phyloP scores from a whole-genome alignment of 768 basidiomycete genomes.

The Leucocoprinus leucothites region DNA sequence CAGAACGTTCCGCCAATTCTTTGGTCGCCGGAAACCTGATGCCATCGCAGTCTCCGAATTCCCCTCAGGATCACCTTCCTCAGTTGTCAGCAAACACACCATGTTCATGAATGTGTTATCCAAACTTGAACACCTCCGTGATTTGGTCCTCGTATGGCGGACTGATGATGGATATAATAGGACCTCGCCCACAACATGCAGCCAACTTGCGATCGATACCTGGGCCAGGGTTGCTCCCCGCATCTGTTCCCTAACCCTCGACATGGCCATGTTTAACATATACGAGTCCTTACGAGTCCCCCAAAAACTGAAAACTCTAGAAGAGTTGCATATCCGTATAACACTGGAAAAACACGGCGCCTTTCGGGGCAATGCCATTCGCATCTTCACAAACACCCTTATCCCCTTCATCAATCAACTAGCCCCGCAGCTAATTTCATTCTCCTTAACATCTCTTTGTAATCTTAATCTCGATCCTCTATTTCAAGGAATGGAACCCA shows the following conservation, averaged over 20 bases:
- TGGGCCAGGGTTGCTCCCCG: neutral
- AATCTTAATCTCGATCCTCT: neutral
- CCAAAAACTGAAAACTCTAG: neutral
- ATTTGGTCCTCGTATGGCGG: conserved; percentile 1
- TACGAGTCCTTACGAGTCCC: neutral
- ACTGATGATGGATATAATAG: conserved; percentile 1
- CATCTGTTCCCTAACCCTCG: neutral
- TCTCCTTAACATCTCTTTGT: conserved; percentile 3
- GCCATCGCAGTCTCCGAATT: neutral
- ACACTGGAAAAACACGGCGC: conserved; percentile 2
- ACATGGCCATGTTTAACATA: conserved; percentile 3
- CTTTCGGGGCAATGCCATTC: neutral
- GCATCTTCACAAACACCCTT: neutral
- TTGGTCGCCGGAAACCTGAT: too few species aligned
- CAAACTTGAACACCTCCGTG: neutral
- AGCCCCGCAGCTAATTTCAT: neutral
- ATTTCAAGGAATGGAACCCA: neutral
- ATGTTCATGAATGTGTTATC: neutral
- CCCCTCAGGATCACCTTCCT: neutral
- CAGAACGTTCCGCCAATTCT: too few species aligned
- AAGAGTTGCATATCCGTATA: conserved; percentile 1
- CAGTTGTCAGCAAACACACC: neutral
- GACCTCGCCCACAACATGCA: conserved; percentile 2
- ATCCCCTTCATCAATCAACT: conserved; percentile 4
- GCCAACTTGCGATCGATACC: neutral